Base-by-base conservation (phyloP, 768 basidiomycete genomes). In the Royoungia palumana region DNA sequence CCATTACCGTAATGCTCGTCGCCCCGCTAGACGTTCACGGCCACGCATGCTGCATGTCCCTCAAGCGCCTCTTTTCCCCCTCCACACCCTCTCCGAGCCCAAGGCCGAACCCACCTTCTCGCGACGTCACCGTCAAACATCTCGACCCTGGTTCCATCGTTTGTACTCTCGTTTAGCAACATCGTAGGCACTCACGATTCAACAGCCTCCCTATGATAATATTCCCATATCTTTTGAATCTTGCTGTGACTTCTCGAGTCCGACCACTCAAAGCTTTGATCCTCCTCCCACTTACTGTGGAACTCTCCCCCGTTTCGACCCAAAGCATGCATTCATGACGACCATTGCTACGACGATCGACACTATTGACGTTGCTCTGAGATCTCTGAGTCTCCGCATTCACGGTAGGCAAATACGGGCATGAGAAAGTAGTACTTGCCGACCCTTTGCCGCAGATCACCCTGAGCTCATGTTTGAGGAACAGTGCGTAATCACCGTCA, bases 391-490 rank as follows among this genome's bases (percentile, higher is more conserved):
- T 60, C 62, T 88, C 53, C 70, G 79, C 24, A 87, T 92, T 30
- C 87, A 89, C 59, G 76, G 89, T 89, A 61, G 51, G 77, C 49
- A 34, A 20, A 25, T 27, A 3, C 14, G 35, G 24, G 6, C 41
- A 44, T 36, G 22, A 40, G 25, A 36, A 41, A 19, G 16, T 13
- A 16, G 16, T 12, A 11, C 7, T 17, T 40, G 55, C 47, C 34
- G 40, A 65, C 49, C 41, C 32, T 39, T 51, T 27, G 2, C 40
- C 24, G 76, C 36, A 87, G 86, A 63, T 45, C 79, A 85, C 56
- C 86, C 86, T 8, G 87, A 88, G 62, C 60, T 83, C 50, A 72
- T 64, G 53, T 89, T 85, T 59, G 61, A 85, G 51, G 87, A 89
- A 65, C 72, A 69, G 86, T 83, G 22, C 27, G 76, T 70, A 35